phyloP scores from a whole-genome alignment of 768 basidiomycete species.

The Dioszegia hungarica region DNA sequence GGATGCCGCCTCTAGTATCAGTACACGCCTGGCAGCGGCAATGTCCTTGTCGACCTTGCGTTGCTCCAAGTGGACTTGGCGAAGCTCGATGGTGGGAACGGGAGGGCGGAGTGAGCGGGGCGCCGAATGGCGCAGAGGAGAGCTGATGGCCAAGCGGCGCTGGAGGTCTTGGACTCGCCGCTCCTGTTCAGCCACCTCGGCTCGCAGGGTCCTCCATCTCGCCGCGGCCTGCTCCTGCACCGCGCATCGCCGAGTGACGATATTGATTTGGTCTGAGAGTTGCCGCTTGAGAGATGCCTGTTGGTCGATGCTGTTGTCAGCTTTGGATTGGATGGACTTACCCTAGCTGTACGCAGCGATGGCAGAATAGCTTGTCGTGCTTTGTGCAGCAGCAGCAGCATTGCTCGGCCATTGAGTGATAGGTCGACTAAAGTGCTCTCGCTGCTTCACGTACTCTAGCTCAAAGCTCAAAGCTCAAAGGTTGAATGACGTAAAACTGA shows the following conservation, averaged over 20 bases:
- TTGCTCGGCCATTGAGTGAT: not conserved
- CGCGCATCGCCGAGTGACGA: not conserved
- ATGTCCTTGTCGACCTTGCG: slow-evolving; percentile 12
- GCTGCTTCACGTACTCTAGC: too few species aligned
- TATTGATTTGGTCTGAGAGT: slow-evolving; percentile 2
- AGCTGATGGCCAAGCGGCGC: not conserved
- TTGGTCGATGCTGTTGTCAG: not conserved
- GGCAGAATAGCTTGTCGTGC: slow-evolving; percentile 20
- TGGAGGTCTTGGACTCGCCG: slow-evolving; percentile 11
- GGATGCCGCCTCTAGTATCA: slow-evolving; percentile 32
- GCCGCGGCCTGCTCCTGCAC: slow-evolving; percentile 5
- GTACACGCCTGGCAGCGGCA: slow-evolving; percentile 27
- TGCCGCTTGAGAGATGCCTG: not conserved
- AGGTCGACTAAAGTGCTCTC: too few species aligned
- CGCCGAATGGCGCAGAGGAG: too few species aligned
- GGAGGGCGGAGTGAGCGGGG: not conserved
- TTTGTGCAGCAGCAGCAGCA: slow-evolving; percentile 16
- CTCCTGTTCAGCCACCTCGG: slow-evolving; percentile 20
- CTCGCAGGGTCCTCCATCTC: slow-evolving; percentile 22
- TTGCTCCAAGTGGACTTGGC: slow-evolving; percentile 6
- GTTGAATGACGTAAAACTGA: not conserved
- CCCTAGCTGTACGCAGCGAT: slow-evolving; percentile 21
- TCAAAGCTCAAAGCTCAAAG: too few species aligned
- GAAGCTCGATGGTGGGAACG: not conserved
- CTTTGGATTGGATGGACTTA: not conserved